Conservation (phyloP, 1,284 basidiomycete species). For the Trametes versicolor region DNA sequence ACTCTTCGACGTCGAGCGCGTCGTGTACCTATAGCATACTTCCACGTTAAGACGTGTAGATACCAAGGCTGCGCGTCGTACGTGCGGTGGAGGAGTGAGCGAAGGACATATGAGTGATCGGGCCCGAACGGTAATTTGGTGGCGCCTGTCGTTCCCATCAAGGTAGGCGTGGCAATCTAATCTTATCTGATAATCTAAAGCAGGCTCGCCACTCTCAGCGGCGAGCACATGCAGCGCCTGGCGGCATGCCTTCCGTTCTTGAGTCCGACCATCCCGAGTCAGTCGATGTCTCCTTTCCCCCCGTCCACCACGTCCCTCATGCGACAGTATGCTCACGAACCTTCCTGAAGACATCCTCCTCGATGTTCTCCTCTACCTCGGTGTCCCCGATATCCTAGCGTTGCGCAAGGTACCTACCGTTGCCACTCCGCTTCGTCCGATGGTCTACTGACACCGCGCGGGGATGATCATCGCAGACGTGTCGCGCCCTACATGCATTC, state of each 20-base stretch:
- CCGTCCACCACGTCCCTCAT: constrained; percentile 23
- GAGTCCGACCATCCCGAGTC: constrained; percentile 22
- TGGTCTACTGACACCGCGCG: constrained; percentile 15
- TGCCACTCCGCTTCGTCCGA: constrained; percentile 23
- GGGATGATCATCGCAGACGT: constrained; percentile 51
- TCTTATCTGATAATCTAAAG: constrained; percentile 37
- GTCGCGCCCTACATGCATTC: constrained; percentile 56
- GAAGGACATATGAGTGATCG: background rate
- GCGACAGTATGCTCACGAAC: constrained; percentile 31
- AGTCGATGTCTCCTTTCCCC: constrained; percentile 22
- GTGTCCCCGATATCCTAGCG: constrained; percentile 54
- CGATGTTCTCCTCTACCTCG: constrained; percentile 44
- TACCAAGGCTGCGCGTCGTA: background rate
- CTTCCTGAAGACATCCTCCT: constrained; percentile 54
- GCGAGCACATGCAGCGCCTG: background rate
- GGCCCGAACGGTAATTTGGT: background rate
- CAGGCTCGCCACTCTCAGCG: background rate
- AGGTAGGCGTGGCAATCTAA: constrained; percentile 13
- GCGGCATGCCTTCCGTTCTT: constrained; percentile 11
- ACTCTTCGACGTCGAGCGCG: background rate
- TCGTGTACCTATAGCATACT: background rate
- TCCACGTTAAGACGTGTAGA: background rate
- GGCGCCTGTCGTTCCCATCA: background rate
- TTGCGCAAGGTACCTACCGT: constrained; percentile 54
- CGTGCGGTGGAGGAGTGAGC: background rate